These are phyloP conservation scores for Camellia oleifera DNA, from an alignment of 179 eudicot species.

Conservation along the genomic window DNA sequence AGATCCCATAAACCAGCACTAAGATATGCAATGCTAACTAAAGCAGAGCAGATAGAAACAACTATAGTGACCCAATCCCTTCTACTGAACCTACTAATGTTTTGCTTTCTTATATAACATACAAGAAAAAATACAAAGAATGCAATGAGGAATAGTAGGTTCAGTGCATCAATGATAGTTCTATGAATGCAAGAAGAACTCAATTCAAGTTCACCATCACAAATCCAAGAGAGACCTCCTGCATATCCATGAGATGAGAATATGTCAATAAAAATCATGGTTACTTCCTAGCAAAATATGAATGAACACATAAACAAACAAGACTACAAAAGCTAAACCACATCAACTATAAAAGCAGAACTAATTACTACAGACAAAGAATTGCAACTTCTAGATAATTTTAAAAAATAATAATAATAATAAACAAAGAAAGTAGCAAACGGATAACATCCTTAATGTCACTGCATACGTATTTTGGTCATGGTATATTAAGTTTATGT, in stretches of 20 bases:
- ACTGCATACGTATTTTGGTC: too few relatives aligned
- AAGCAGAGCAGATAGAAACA: constrained; percentile 38
- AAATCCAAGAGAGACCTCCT: constrained; percentile 28
- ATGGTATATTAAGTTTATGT: too few relatives aligned
- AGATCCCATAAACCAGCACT: constrained; percentile 29
- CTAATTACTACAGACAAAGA: too few relatives aligned
- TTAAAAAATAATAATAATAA: too few relatives aligned
- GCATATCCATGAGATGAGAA: constrained; percentile 17
- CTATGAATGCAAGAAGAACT: constrained; percentile 32
- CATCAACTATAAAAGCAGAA: too few relatives aligned
- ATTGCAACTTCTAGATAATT: too few relatives aligned
- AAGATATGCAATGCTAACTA: constrained; percentile 35
- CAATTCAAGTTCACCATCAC: constrained; percentile 33
- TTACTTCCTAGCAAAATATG: too few relatives aligned
- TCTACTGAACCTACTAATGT: constrained; percentile 8
- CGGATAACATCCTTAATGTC: too few relatives aligned
- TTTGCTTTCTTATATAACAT: constrained; percentile 14
- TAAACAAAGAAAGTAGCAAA: too few relatives aligned
- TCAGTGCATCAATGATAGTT: constrained; percentile 33
- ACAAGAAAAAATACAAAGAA: constrained; percentile 28
- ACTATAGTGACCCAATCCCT: constrained; percentile 27
- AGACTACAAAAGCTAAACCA: too few relatives aligned
- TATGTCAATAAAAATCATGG: too few relatives aligned
- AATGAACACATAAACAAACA: too few relatives aligned
- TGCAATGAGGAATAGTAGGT: constrained; percentile 30